Base-by-base conservation (phyloP, 441 rosid species). In the Kokia cookei region DNA sequence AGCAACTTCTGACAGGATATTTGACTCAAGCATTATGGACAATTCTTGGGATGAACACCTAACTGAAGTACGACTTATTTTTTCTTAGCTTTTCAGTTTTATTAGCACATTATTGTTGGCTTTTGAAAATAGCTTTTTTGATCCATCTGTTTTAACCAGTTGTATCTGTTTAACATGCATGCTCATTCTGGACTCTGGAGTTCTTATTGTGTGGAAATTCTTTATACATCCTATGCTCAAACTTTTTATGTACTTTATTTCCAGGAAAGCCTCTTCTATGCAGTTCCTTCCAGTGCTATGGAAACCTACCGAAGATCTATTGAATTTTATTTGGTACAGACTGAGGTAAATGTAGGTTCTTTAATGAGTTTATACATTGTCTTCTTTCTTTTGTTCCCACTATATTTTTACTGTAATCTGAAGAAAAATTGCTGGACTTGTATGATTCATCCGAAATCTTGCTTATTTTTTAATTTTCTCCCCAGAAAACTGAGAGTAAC, bases 251-350 rank as follows among this genome's bases (percentile, higher is more conserved):
- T 77, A 69, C 76, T 53, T 80, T 51, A 59, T 72, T 78, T 84
- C 77, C 98, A 97, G 99, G 96, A 93, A 82, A 93, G 91, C 86
- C 91, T 97, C 72, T 94, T 94, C 84, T 91, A 94, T 82, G 94
- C 93, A 15, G 86, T 97, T 80, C 94, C 99, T 51, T 79, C 88
- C 2, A 90, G 97, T 74, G 97, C 99, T 78, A 90, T 87, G 90
- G 95, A 85, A 76, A 74, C 83, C 59, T 97, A 97, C 85, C 83
- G 91, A 80, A 84, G 79, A 71, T 93, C 94, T 73, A 93, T 97
- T 80, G 98, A 90, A 82, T 89, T 89, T 80, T 91, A 88, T 84
- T 78, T 88, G 62, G 78, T 77, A 37, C 91, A 83, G 77, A 79
- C 82, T 76, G 93, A 93, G 90, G 99, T 97, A 83, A 74, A 76